Evolutionary conservation across 768 basidiomycete genomes (phyloP).

Genomic region (Phylloporus sp.): DNA sequence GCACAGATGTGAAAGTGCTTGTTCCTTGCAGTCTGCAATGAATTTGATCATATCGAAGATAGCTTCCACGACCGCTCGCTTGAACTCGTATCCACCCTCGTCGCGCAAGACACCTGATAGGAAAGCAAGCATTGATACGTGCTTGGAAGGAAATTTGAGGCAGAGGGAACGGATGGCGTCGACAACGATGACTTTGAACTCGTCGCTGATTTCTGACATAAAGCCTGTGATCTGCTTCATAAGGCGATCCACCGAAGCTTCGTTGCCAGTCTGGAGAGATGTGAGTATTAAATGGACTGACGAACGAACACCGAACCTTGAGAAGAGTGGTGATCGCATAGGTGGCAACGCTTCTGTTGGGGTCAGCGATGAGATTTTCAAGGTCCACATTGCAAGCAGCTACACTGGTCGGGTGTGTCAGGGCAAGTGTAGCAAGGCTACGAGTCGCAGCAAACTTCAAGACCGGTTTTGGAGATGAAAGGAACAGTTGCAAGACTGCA

Average conservation of each 20-base stretch:
- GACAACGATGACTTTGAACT: slow-evolving; percentile 99
- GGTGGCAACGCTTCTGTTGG: slow-evolving; percentile 94
- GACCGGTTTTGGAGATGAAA: slow-evolving; percentile 91
- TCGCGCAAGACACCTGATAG: slow-evolving; percentile 94
- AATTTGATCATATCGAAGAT: slow-evolving; percentile 99
- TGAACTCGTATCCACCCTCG: slow-evolving; percentile 99
- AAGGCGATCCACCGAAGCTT: slow-evolving; percentile 95
- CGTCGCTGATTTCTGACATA: slow-evolving; percentile 99
- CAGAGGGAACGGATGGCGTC: slow-evolving; percentile 97
- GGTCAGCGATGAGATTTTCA: slow-evolving; percentile 92
- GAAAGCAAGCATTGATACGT: slow-evolving; percentile 95
- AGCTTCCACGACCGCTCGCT: slow-evolving; percentile 97
- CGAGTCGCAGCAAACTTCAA: slow-evolving; percentile 97
- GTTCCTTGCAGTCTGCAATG: slow-evolving; percentile 92
- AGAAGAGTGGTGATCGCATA: slow-evolving; percentile 98
- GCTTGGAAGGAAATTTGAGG: slow-evolving; percentile 97
- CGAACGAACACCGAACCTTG: slow-evolving; percentile 51
- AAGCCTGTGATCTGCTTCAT: slow-evolving; percentile 99
- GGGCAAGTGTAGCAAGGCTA: slow-evolving; percentile 84
- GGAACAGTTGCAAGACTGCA: slow-evolving; percentile 88
- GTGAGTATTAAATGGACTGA: background rate
- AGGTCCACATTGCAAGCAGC: slow-evolving; percentile 93
- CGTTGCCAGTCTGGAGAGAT: slow-evolving; percentile 83
- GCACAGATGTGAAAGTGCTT: slow-evolving; percentile 95
- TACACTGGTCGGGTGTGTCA: slow-evolving; percentile 81